Evolutionary conservation across 2,329 filamentous ascomycete genomes (phyloP).

Genomic region (Pseudogymnoascus sp.): DNA sequence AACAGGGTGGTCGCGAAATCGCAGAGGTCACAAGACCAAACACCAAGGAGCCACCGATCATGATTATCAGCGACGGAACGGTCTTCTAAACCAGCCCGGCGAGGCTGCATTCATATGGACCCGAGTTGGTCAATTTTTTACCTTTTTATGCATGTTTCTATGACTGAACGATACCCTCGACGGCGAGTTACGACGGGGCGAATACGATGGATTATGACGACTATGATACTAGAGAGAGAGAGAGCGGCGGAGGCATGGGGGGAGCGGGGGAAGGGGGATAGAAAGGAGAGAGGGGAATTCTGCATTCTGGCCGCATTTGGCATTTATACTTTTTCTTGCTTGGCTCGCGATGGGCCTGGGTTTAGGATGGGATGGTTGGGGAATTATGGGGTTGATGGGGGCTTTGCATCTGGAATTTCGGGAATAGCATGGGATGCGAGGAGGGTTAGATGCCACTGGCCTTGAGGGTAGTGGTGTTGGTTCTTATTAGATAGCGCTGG

Average conservation of each 20-base stretch:
- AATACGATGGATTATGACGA: background rate
- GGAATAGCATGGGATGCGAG: background rate
- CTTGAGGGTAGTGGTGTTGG: background rate
- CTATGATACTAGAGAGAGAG: background rate
- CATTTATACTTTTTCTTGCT: background rate
- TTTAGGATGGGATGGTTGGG: background rate
- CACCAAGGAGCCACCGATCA: slow-evolving; percentile 91
- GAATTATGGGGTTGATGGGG: background rate
- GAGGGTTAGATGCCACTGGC: background rate
- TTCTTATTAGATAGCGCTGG: background rate
- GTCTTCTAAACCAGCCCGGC: slow-evolving; percentile 63
- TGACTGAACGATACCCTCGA: slow-evolving; percentile 1
- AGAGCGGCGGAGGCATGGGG: background rate
- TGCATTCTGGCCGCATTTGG: background rate
- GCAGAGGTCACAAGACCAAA: slow-evolving; percentile 93
- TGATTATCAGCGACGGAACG: slow-evolving; percentile 93
- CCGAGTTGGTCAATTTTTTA: background rate
- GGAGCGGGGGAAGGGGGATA: background rate
- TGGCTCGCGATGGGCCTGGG: background rate
- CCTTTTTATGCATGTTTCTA: background rate
- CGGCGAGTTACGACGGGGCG: background rate
- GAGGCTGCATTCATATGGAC: background rate
- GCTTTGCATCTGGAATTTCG: background rate
- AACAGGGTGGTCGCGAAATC: slow-evolving; percentile 81
- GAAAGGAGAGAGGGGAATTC: background rate